Conservation (phyloP, 2,329 filamentous ascomycete genomes). For the Nakataea oryzae region DNA sequence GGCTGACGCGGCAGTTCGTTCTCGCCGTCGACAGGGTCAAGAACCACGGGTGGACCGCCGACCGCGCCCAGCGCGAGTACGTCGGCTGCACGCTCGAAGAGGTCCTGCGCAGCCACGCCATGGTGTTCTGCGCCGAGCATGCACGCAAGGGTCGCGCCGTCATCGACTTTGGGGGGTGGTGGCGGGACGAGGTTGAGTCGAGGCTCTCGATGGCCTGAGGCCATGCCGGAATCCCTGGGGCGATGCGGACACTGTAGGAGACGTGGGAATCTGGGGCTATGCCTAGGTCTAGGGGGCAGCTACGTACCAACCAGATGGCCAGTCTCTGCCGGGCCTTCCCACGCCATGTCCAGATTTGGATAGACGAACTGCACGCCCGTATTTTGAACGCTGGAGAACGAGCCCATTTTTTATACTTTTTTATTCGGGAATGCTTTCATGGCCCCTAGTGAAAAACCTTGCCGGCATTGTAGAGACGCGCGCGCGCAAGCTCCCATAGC, state of each 20-base stretch:
- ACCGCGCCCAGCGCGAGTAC: constrained; percentile 61
- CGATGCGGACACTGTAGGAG: no score
- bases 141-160: constrained; percentile 61
- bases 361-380: no score
- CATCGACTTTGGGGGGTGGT: constrained; percentile 69
- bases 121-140: constrained; percentile 91
- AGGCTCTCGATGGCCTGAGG: neutral
- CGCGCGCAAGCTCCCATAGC: neutral
- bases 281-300: no score
- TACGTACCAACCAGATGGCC: no score
- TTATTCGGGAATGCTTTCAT: neutral
- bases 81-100: constrained; percentile 82
- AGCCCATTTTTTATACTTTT: no score
- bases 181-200: constrained; percentile 43
- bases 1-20: constrained; percentile 74
- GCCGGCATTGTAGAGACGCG: neutral
- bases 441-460: neutral
- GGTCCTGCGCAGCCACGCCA: constrained; percentile 76
- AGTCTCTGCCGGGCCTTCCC: no score
- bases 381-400: no score
- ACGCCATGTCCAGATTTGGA: no score
- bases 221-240: no score
- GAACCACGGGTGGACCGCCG: constrained; percentile 53
- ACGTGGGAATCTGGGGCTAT: no score
- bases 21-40: constrained; percentile 72